Evolutionary conservation across 345 rosid species (phyloP).

Genomic region (Eucalyptus caleyi): DNA sequence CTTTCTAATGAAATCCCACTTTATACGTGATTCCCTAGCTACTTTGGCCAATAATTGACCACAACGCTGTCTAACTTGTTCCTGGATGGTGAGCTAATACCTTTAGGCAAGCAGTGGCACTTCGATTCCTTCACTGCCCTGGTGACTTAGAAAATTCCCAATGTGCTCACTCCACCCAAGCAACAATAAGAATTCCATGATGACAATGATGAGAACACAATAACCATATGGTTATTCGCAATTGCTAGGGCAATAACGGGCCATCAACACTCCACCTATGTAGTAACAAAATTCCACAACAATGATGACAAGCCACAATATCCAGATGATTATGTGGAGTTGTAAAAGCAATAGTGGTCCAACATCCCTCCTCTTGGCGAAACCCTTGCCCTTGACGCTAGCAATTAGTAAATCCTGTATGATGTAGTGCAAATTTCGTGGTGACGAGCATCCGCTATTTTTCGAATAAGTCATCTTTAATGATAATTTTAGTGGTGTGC

Average conservation of each 20-base stretch:
- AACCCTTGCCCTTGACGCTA: neutral
- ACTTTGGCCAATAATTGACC: neutral
- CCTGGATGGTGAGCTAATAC: neutral
- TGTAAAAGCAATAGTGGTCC: neutral
- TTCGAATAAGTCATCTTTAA: no score
- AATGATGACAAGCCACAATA: neutral
- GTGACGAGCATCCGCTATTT: neutral
- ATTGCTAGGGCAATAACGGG: neutral
- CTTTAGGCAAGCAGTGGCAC: neutral
- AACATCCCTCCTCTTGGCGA: neutral
- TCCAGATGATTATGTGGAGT: neutral
- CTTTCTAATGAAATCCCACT: neutral
- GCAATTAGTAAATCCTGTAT: neutral
- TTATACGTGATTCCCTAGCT: neutral
- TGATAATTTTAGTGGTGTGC: neutral
- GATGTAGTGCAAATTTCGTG: neutral
- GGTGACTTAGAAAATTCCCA: neutral
- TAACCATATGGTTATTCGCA: neutral
- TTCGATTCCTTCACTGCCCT: neutral
- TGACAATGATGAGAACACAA: neutral
- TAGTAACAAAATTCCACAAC: neutral
- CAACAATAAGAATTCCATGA: neutral
- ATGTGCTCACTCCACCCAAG: neutral
- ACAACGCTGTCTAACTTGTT: neutral
- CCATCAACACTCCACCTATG: neutral